Evolutionary conservation across 31 red algal genomes (phyloP).

Genomic region (Asparagopsis taxiformis): DNA sequence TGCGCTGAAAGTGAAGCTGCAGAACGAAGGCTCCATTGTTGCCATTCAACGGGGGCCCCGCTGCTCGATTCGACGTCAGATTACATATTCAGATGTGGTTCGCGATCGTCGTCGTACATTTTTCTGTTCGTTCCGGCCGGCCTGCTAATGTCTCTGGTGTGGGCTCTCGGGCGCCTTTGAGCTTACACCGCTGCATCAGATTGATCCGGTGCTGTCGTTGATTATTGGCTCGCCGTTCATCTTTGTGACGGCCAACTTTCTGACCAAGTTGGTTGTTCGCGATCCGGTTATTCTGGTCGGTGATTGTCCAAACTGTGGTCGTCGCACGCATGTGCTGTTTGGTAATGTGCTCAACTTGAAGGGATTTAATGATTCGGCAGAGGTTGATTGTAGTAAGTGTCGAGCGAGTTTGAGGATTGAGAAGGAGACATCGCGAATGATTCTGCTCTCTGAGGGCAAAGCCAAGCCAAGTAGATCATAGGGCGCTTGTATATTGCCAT

Average conservation of each 20-base stretch:
- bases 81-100: slow-evolving; percentile 86
- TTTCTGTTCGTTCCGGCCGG: slow-evolving; percentile 89
- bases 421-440: slow-evolving; percentile 68
- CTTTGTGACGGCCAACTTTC: slow-evolving; percentile 34
- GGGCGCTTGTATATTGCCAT: too few relatives aligned
- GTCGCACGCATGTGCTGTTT: slow-evolving; percentile 83
- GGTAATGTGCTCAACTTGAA: slow-evolving; percentile 82
- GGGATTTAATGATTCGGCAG: slow-evolving; percentile 68
- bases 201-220: slow-evolving; percentile 84
- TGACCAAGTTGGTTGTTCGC: slow-evolving; percentile 81
- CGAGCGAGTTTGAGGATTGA: slow-evolving; percentile 80
- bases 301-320: slow-evolving; percentile 91
- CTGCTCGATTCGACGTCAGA: slow-evolving; percentile 80
- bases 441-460: slow-evolving; percentile 67
- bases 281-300: slow-evolving; percentile 89
- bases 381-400: slow-evolving; percentile 90
- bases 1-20: slow-evolving; percentile 69
- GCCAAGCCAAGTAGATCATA: too few relatives aligned
- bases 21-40: slow-evolving; percentile 61
- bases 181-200: slow-evolving; percentile 82
- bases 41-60: slow-evolving; percentile 89
- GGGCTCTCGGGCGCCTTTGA: slow-evolving; percentile 83
- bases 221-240: slow-evolving; percentile 86
- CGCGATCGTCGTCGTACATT: slow-evolving; percentile 77
- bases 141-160: slow-evolving; percentile 69